Conservation (phyloP, 495 filamentous ascomycete species). For the Lasiosphaeriaceae sp. region DNA sequence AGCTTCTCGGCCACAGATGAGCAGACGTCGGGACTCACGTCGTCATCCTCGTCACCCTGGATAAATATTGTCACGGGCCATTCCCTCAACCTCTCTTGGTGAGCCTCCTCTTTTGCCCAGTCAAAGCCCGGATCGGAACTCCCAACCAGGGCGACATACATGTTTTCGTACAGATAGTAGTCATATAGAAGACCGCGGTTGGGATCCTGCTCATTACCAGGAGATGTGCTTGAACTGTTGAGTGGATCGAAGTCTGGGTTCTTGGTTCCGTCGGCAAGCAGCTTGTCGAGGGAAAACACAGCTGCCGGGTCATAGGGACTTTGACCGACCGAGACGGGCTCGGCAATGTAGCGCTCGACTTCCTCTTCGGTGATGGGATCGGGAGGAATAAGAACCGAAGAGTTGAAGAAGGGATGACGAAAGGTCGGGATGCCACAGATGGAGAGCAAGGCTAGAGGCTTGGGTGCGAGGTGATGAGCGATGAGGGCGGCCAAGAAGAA, state of each 20-base stretch:
- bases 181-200: constrained; percentile 17
- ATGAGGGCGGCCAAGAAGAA: constrained; percentile 21
- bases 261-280: constrained; percentile 7
- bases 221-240: background rate
- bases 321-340: constrained; percentile 9
- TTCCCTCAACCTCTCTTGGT: background rate
- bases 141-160: constrained; percentile 8
- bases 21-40: constrained; percentile 14
- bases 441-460: constrained; percentile 20
- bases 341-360: constrained; percentile 9
- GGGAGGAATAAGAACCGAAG: constrained; percentile 10
- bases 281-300: constrained; percentile 8
- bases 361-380: constrained; percentile 15
- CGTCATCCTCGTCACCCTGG: constrained; percentile 17
- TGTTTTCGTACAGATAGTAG: constrained; percentile 19
- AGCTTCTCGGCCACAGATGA: constrained; percentile 3
- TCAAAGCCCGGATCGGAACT: constrained; percentile 16
- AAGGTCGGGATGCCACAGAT: constrained; percentile 26
- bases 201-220: background rate
- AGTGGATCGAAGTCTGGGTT: constrained; percentile 6
- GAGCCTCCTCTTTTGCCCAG: constrained; percentile 2
- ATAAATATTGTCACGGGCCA: constrained; percentile 24
- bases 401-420: constrained; percentile 22
- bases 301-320: background rate
- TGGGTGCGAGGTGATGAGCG: constrained; percentile 15